Evolutionary conservation across 768 basidiomycete species (phyloP).

Genomic region (Tremella fuciformis): DNA sequence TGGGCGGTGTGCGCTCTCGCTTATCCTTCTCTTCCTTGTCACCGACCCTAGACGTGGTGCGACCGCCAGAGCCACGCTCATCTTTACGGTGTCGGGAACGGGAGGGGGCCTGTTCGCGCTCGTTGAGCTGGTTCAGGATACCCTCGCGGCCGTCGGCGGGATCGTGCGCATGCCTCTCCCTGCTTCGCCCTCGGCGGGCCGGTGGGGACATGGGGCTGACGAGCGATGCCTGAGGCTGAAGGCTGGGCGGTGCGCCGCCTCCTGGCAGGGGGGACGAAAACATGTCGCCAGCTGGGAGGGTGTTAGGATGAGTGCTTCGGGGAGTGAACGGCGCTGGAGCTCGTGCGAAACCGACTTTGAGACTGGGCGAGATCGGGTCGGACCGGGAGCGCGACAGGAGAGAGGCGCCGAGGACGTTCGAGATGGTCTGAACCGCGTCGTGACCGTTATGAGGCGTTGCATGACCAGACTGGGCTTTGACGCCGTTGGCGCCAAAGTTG

Average conservation of each 20-base stretch:
- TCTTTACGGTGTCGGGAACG: constrained; percentile 33
- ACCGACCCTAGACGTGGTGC: constrained; percentile 3
- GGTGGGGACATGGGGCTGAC: neutral
- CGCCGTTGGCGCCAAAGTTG: constrained; percentile 1
- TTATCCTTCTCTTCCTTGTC: constrained; percentile 8
- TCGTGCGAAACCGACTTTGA: constrained; percentile 15
- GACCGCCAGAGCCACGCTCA: constrained; percentile 11
- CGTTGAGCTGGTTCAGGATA: constrained; percentile 22
- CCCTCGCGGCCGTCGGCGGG: constrained; percentile 7
- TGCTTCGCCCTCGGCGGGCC: constrained; percentile 24
- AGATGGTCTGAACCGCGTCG: neutral
- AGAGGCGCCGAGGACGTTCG: constrained; percentile 16
- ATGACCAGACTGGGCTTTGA: constrained; percentile 12
- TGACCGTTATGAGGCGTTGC: constrained; percentile 5
- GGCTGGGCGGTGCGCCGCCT: constrained; percentile 6
- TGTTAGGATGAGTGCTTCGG: neutral
- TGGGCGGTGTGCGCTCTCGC: constrained; percentile 8
- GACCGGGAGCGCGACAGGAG: constrained; percentile 41
- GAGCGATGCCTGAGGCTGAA: neutral
- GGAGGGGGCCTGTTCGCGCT: constrained; percentile 36
- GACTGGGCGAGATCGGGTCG: constrained; percentile 29
- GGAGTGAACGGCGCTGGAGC: constrained; percentile 19
- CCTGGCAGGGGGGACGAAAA: neutral
- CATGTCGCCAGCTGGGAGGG: neutral
- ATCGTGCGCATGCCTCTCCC: constrained; percentile 31